A percentile compares a stretch with the other conserved stretches of the same genome.
These are phyloP conservation scores for Tulasnella sp. DNA, from an alignment of 768 basidiomycete genomes.

Conservation along the genomic window DNA sequence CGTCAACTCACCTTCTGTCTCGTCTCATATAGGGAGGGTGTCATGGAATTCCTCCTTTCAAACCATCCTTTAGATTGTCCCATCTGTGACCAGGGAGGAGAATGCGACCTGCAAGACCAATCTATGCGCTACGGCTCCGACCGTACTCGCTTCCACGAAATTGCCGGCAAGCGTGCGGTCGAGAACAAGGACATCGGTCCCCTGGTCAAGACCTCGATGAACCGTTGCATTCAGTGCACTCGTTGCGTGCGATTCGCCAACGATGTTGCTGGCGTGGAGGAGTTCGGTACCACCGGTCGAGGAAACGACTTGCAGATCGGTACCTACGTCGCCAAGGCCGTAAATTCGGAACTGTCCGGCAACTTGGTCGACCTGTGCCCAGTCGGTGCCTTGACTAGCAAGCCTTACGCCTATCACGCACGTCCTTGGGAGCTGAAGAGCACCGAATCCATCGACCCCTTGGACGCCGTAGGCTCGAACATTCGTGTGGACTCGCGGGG, in stretches of 20 bases:
- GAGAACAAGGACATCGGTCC: constrained; percentile 99
- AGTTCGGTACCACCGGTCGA: constrained; percentile 92
- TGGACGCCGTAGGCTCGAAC: constrained; percentile 94
- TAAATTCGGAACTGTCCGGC: constrained; percentile 96
- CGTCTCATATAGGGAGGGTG: constrained; percentile 67
- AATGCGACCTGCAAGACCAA: constrained; percentile 98
- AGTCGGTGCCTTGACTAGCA: constrained; percentile 96
- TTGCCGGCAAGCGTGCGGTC: constrained; percentile 94
- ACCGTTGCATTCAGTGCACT: constrained; percentile 98
- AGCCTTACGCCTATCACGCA: constrained; percentile 97
- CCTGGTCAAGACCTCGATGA: constrained; percentile 98
- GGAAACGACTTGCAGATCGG: constrained; percentile 99
- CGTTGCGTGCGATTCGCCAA: constrained; percentile 99
- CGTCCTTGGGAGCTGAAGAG: constrained; percentile 98
- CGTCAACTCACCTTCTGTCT: not conserved
- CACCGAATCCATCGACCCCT: constrained; percentile 92
- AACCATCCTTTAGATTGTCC: constrained; percentile 99
- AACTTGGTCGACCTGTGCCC: constrained; percentile 97
- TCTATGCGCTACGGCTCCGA: constrained; percentile 99
- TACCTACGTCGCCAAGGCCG: constrained; percentile 95
- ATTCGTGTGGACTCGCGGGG: constrained; percentile 95
- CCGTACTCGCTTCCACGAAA: constrained; percentile 96
- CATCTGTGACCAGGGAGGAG: constrained; percentile 97
- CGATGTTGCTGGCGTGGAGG: constrained; percentile 97
- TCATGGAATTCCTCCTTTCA: constrained; percentile 97